Evolutionary conservation across 2,329 filamentous ascomycete genomes (phyloP).

Genomic region (Cordyceps sp.): DNA sequence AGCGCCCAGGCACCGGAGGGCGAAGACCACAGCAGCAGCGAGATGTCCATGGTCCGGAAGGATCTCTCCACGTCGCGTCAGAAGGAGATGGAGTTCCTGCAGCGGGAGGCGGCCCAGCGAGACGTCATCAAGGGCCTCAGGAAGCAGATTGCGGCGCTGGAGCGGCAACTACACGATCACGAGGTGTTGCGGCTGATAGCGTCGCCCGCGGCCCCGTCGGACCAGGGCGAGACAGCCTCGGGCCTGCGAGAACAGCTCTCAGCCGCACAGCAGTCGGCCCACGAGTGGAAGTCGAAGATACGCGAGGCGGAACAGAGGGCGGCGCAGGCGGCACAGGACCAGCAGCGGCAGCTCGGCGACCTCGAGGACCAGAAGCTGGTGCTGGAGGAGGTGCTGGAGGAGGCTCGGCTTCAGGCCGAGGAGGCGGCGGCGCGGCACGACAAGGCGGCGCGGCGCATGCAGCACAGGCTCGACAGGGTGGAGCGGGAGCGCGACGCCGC

Average conservation of each 20-base stretch:
- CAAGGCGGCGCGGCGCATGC: slow-evolving; percentile 23
- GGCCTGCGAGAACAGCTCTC: too few species aligned
- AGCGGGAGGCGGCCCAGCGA: slow-evolving; percentile 49
- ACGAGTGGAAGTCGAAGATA: slow-evolving; percentile 21
- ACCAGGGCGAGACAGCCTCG: too few species aligned
- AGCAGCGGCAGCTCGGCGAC: slow-evolving; percentile 38
- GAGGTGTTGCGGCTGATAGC: slow-evolving; percentile 35
- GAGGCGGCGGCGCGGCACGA: slow-evolving; percentile 26
- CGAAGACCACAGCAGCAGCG: slow-evolving; percentile 25
- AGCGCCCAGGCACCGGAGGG: slow-evolving; percentile 15
- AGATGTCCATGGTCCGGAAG: slow-evolving; percentile 43
- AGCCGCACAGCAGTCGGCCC: too few species aligned
- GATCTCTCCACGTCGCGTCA: slow-evolving; percentile 48
- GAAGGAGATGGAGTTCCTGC: slow-evolving; percentile 46
- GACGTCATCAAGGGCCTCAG: slow-evolving; percentile 46
- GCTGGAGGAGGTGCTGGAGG: slow-evolving; percentile 40
- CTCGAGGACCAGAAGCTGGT: slow-evolving; percentile 41
- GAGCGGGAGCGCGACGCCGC: slow-evolving; percentile 26
- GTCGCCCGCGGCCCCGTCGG: too few species aligned
- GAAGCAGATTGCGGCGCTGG: slow-evolving; percentile 47
- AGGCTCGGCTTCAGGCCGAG: slow-evolving; percentile 33
- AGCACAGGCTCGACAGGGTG: slow-evolving; percentile 32
- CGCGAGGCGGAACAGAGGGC: slow-evolving; percentile 33
- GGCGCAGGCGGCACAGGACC: slow-evolving; percentile 23
- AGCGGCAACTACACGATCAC: slow-evolving; percentile 49